A percentile compares a stretch with the other conserved stretches of the same genome.
These are phyloP conservation scores for Cercophora scortea DNA, from an alignment of 495 filamentous ascomycete species.

Conservation along the genomic window DNA sequence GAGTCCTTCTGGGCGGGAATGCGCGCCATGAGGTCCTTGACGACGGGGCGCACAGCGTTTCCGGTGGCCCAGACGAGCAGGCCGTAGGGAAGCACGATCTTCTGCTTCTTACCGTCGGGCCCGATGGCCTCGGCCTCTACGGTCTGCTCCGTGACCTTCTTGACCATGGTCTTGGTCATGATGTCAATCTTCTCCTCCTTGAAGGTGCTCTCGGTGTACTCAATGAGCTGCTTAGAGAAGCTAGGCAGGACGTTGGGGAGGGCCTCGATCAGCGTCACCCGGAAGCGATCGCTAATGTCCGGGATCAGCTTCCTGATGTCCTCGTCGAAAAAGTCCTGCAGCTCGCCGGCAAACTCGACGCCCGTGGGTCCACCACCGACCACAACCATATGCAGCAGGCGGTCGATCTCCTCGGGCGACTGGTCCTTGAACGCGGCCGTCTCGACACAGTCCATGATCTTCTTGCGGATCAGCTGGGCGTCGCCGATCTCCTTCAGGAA, in stretches of 20 bases:
- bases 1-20: constrained; percentile 94
- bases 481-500: constrained; percentile 98
- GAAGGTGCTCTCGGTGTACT: constrained; percentile 98
- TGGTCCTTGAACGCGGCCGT: constrained; percentile 98
- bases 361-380: constrained; percentile 96
- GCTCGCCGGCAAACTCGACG: constrained; percentile 95
- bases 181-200: constrained; percentile 97
- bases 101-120: constrained; percentile 78
- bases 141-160: constrained; percentile 88
- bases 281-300: constrained; percentile 88
- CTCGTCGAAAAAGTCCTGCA: constrained; percentile 97
- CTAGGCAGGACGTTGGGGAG: constrained; percentile 96
- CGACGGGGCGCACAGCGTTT: constrained; percentile 81
- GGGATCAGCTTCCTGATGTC: constrained; percentile 98
- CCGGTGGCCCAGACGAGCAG: constrained; percentile 98
- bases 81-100: constrained; percentile 83
- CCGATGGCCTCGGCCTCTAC: constrained; percentile 84
- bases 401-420: constrained; percentile 78
- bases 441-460: constrained; percentile 99
- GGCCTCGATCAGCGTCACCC: constrained; percentile 94
- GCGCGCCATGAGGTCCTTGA: constrained; percentile 84
- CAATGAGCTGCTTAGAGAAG: constrained; percentile 98
- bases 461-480: constrained; percentile 90
- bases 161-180: constrained; percentile 97
- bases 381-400: constrained; percentile 97